Evolutionary conservation across 768 basidiomycete species (phyloP).

Genomic region (Aureoboletus auriporus): DNA sequence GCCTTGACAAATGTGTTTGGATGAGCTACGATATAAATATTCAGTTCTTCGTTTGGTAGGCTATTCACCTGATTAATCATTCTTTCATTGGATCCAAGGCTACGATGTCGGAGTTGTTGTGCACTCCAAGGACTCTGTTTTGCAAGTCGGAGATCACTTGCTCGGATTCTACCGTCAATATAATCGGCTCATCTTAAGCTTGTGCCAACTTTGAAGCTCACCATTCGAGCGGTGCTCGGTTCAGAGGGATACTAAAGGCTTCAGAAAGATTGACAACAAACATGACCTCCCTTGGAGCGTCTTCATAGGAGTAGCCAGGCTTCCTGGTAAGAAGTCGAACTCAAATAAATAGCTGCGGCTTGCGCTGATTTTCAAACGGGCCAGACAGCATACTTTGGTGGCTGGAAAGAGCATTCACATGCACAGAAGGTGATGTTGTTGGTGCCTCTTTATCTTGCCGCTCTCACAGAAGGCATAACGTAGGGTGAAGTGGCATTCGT

Average conservation of each 20-base stretch:
- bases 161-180: conserved; percentile 25
- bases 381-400: conserved; percentile 9
- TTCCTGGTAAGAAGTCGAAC: conserved; percentile 12
- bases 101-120: conserved; percentile 35
- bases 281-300: conserved; percentile 25
- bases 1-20: background rate
- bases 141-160: conserved; percentile 3
- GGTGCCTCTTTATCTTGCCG: background rate
- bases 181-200: background rate
- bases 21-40: background rate
- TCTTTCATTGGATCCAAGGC: conserved; percentile 14
- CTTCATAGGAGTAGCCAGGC: conserved; percentile 27
- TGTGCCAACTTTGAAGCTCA: conserved; percentile 19
- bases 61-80: background rate
- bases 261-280: conserved; percentile 20
- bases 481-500: conserved; percentile 52
- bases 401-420: conserved; percentile 6
- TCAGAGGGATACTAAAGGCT: background rate
- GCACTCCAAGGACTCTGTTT: conserved; percentile 4
- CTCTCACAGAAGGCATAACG: background rate
- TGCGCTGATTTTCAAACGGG: conserved; percentile 4
- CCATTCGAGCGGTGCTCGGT: conserved; percentile 17
- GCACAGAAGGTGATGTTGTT: conserved; percentile 20
- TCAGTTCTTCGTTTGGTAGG: background rate
- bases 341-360: background rate